Evolutionary conservation across 176 grass and related monocot genomes (phyloP).

Genomic region (Hordeum marinum): DNA sequence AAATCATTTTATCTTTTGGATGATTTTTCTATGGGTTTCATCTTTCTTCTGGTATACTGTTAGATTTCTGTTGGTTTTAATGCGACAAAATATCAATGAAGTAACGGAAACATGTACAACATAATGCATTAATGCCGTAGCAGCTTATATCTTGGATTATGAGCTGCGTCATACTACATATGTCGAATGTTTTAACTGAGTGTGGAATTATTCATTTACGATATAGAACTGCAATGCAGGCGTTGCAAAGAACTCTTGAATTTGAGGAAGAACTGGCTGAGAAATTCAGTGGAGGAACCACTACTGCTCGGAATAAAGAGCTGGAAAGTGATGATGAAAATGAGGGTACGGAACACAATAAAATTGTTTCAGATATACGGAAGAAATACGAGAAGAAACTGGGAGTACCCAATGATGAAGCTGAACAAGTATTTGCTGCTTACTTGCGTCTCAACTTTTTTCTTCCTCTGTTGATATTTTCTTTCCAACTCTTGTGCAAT

Average conservation of each 20-base stretch:
- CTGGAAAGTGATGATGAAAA: slow-evolving; percentile 69
- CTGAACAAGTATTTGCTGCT: slow-evolving; percentile 43
- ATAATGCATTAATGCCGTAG: not conserved
- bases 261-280: slow-evolving; percentile 99
- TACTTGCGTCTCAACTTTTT: not conserved
- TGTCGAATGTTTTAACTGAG: not conserved
- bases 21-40: not conserved
- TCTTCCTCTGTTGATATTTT: not conserved
- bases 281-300: slow-evolving; percentile 90
- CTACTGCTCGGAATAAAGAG: slow-evolving; percentile 54
- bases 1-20: not conserved
- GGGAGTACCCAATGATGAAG: slow-evolving; percentile 40
- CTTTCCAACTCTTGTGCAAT: slow-evolving; percentile 31
- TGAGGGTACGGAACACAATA: slow-evolving; percentile 51
- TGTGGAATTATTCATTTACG: slow-evolving; percentile 9
- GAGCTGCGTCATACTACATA: not conserved
- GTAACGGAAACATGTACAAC: not conserved
- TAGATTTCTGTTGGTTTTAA: not conserved
- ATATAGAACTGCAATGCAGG: slow-evolving; percentile 46
- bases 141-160: not conserved
- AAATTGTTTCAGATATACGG: slow-evolving; percentile 93
- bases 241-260: slow-evolving; percentile 90
- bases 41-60: not conserved
- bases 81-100: not conserved
- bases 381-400: slow-evolving; percentile 97